phyloP scores from a whole-genome alignment of 2,329 filamentous ascomycete species.

The Colletotrichum costaricense region DNA sequence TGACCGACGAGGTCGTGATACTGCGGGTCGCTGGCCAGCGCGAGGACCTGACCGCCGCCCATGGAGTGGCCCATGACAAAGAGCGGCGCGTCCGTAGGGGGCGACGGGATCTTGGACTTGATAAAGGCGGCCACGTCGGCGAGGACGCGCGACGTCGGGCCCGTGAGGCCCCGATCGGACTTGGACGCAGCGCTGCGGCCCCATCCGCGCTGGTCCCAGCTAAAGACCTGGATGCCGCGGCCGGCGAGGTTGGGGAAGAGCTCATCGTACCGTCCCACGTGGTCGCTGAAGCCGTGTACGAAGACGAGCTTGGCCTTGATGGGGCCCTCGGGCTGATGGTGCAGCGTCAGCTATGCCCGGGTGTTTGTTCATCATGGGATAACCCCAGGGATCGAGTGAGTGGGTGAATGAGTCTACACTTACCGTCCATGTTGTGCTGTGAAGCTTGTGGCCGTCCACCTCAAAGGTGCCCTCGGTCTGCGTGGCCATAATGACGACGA shows the following conservation, averaged over 20 bases:
- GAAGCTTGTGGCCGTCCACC: conserved; percentile 57
- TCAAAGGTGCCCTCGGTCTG: conserved; percentile 63
- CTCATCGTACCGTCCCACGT: conserved; percentile 79
- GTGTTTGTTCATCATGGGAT: not conserved
- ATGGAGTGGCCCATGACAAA: conserved; percentile 94
- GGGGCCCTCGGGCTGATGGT: conserved; percentile 62
- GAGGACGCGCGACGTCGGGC: conserved; percentile 78
- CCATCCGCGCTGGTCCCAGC: conserved; percentile 92
- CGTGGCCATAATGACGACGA: conserved; percentile 46
- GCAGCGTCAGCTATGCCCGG: conserved; percentile 13
- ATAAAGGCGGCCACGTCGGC: conserved; percentile 84
- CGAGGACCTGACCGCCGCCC: conserved; percentile 84
- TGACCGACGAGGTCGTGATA: conserved; percentile 66
- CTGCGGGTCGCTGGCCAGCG: conserved; percentile 61
- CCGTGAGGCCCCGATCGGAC: conserved; percentile 76
- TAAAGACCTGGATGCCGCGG: conserved; percentile 79
- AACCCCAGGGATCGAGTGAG: not conserved
- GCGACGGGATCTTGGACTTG: conserved; percentile 63
- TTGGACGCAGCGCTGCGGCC: conserved; percentile 75
- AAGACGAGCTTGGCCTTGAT: conserved; percentile 80
- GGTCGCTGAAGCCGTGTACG: conserved; percentile 91
- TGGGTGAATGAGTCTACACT: conserved; percentile 40
- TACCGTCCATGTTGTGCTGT: conserved; percentile 70
- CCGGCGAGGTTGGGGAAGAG: conserved; percentile 78
- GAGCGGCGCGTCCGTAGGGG: conserved; percentile 62